Evolutionary conservation across 2,329 filamentous ascomycete species (phyloP), one percentile per base, ranked within the genome.

Genomic region (Apiospora saccharicola): DNA sequence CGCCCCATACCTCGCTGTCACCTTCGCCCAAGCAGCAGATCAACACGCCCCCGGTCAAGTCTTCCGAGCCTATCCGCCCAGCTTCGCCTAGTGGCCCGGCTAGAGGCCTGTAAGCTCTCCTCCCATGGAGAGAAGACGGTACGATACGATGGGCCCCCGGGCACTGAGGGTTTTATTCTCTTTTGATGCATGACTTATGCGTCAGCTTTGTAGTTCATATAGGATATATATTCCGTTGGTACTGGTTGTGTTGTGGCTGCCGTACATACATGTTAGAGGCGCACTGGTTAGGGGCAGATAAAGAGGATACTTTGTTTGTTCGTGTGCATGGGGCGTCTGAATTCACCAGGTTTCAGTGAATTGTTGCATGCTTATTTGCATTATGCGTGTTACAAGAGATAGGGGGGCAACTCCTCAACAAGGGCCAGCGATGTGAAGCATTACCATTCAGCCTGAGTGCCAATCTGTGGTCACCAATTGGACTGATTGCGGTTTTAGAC

Each of bases 11-110:
- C 53, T 84, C 88, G 1, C 79, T 93, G 68, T 87, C 89, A 13
- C 91, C 91, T 0, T 89, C 86, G 57, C 86, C 88, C 2, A 86
- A 85, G 19, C 84, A 87, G 72, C 87, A 88, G 75, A 90, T 90
- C 72, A 79, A 90, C 69, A 90, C 88, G 22, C 90, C 91, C 34
- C 91, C 90, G 1, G 84, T 89, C 75, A 91, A 93, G 82, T 83
- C 85, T 53, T 75, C 80, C 4, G 83, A 85, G 69, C 78, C 79
- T 67, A 71, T 75, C 14, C 77, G 77, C 49, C 75, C 77, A 57
- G 70, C 72, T 68, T 81, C 77, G 70, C 76, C 73, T 14, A 72
- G 72, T 44, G 70, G 75, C 41, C 34, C 76, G 26, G 19, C 68
- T 26, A 73, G 71, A 46, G 71, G 19, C n/a, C 14, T 61, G 41